Base-by-base conservation (phyloP, 2,329 filamentous ascomycete species). In the Whalleya microplaca region DNA sequence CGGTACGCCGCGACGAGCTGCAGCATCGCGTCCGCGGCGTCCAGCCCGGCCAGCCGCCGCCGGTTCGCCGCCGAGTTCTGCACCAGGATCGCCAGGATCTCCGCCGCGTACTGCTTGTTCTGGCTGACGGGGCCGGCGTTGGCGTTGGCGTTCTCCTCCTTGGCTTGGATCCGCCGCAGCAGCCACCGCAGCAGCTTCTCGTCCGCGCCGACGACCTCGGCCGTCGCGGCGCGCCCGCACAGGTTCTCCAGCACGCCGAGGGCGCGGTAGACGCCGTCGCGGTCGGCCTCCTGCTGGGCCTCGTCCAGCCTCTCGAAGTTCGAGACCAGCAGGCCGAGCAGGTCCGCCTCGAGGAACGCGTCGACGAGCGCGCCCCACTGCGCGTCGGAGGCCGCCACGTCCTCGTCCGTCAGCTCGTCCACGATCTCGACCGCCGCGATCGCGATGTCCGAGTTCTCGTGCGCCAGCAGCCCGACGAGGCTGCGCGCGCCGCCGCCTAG, bases 401-500 rank as follows among this genome's bases (percentile, higher is more conserved):
- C 94, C 71, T 99, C 93, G 67, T 98, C 95, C 14, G 92, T 96
- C 64, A 98, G 78, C 76, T 99, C 95, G 53, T 86, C 88, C 48
- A 99, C 85, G 45, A 97, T 90, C 76, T 98, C 90, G 48, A 96
- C 87, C 0, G 89, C 91, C 61, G 89, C 91, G 66, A 98, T 96
- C 10, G 95, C 92, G 63, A 99, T 96, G 69, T 99, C 95, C 0
- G 93, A 94, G 72, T 99, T 99, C 67, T 99, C 95, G 72, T 99
- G 95, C 16, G 94, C 89, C 47, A 99, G 78, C 50, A 99, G 75
- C 1, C 88, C 85, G 1, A 96, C 91, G 48, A 99, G 75, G 52
- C 88, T 93, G 32, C 27, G 6, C 1, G 57, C 66, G 8, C 65
- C 66, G 48, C 65, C 68, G 3, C 71, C 71, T 12, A 71, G 50